Conservation (phyloP, 2,329 filamentous ascomycete species). For the Aspergillus sp. region DNA sequence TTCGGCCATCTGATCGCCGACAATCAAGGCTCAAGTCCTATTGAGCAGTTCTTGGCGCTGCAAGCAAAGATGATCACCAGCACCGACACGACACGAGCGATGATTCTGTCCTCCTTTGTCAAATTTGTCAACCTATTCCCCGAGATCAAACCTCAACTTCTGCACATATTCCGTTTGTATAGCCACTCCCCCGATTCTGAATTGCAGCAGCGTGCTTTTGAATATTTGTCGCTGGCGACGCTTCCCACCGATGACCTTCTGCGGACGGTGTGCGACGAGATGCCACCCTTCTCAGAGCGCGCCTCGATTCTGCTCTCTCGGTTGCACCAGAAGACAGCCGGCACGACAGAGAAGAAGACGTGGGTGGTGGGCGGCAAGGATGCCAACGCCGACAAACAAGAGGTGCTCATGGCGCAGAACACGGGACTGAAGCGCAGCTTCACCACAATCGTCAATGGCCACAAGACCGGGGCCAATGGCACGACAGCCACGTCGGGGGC, state of each 20-base stretch:
- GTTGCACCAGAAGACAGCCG: slow-evolving; percentile 90
- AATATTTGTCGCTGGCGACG: slow-evolving; percentile 84
- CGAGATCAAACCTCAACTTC: slow-evolving; percentile 93
- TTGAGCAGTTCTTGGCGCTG: slow-evolving; percentile 93
- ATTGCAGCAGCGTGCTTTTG: slow-evolving; percentile 92
- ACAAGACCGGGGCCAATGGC: slow-evolving; percentile 36
- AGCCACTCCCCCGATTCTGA: slow-evolving; percentile 94
- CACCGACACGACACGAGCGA: slow-evolving; percentile 85
- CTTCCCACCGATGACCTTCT: slow-evolving; percentile 88
- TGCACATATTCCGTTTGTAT: slow-evolving; percentile 87
- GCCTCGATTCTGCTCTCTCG: slow-evolving; percentile 89
- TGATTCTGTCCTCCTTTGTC: slow-evolving; percentile 92
- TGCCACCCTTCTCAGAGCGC: slow-evolving; percentile 96
- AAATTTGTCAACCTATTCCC: slow-evolving; percentile 99
- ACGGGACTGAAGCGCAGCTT: slow-evolving; percentile 85
- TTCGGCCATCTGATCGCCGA: slow-evolving; percentile 97
- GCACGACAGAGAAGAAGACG: slow-evolving; percentile 90
- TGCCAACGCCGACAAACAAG: slow-evolving; percentile 78
- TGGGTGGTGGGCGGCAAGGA: slow-evolving; percentile 98
- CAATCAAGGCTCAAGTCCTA: slow-evolving; percentile 86
- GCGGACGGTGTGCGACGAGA: slow-evolving; percentile 93
- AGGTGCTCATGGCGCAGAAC: slow-evolving; percentile 78
- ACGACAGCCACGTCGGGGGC: slow-evolving; percentile 46
- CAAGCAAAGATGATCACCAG: slow-evolving; percentile 87
- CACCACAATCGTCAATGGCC: slow-evolving; percentile 56